Percentiles rank a stretch among this genome's conserved stretches.
These are phyloP conservation scores for Cercis canadensis DNA, from an alignment of 306 rosid genomes.

Conservation along the genomic window DNA sequence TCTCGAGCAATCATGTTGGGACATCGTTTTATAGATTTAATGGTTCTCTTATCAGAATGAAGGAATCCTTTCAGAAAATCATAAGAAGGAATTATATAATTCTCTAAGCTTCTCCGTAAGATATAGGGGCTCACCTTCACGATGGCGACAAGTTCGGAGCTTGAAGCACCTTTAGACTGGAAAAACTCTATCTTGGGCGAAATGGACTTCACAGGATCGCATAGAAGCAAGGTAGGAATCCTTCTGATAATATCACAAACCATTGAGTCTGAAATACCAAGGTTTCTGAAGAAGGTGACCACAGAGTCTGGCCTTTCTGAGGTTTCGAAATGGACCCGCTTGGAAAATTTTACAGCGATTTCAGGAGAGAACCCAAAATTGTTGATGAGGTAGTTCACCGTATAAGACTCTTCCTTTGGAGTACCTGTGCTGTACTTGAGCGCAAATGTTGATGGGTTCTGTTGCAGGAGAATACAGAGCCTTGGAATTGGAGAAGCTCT, in stretches of 20 bases:
- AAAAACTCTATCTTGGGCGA: constrained; percentile 44
- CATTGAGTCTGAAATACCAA: constrained; percentile 27
- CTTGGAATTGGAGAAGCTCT: too few relatives aligned
- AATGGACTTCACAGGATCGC: constrained; percentile 15
- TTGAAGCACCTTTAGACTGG: constrained; percentile 40
- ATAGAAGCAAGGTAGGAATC: background rate
- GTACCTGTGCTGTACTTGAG: too few relatives aligned
- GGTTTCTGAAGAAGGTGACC: constrained; percentile 2
- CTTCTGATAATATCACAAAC: constrained; percentile 7
- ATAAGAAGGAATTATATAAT: constrained; percentile 33
- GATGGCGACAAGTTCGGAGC: constrained; percentile 14
- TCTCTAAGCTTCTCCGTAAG: constrained; percentile 37
- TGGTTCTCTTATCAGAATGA: constrained; percentile 35
- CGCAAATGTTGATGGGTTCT: too few relatives aligned
- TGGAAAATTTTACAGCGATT: constrained; percentile 35
- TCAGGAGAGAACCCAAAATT: constrained; percentile 41
- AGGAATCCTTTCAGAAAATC: constrained; percentile 30
- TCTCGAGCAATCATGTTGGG: background rate
- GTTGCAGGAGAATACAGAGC: too few relatives aligned
- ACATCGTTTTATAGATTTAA: background rate
- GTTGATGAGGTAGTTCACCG: constrained; percentile 42
- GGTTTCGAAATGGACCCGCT: constrained; percentile 22
- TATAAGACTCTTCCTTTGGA: constrained; percentile 21
- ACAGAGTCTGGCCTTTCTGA: constrained; percentile 30
- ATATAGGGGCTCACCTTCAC: background rate